Evolutionary conservation across 108 stramenopile genomes (phyloP), one percentile per base, ranked within the genome.

Genomic region (Nitzschia sp.): DNA sequence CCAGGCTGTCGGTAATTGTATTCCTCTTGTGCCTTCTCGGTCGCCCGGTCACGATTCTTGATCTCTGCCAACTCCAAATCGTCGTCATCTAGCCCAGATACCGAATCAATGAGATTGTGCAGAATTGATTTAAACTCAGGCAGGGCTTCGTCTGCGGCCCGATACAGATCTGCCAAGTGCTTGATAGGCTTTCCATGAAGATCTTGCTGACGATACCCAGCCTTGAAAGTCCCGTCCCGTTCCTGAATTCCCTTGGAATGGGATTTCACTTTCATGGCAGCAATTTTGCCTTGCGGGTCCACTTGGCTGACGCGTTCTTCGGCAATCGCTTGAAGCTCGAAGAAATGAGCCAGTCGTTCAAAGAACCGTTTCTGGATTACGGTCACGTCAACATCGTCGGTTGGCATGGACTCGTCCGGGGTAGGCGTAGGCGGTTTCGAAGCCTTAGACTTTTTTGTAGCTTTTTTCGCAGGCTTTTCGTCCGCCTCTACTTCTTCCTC

Each of bases 21-120:
- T 27, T 76, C 67, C 33, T 76, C 75, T 28, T 56, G 66, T 17
- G 75, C 75, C 67, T 76, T 76, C 29, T 68, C 54, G 1, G 75
- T 30, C 26, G 75, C 75, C 1, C 67, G 28, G 15, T 57, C 59
- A 1, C 47, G 48, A 25, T 56, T 42, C 38, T 76, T 76, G 28
- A 76, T 62, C 17, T 56, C 45, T 31, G 67, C 59, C 19, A 76
- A 46, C 18, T 64, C 45, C 19, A 68, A 3, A 34, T 68, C 67
- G 11, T 30, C 19, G 15, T 34, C 51, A 27, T 58, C 57, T 35
- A 76, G 38, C 1, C 47, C 67, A 2, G 36, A 3, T n/a, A 76
- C 42, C 2, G 13, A 28, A 17, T 66, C 42, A 61, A 59, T 23
- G 6, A 76, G 38, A 1, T 36, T 47, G 3, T 56, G 13, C n/a